Base-by-base conservation (phyloP, 1,284 basidiomycete genomes). In the Moniliophthora roreri region DNA sequence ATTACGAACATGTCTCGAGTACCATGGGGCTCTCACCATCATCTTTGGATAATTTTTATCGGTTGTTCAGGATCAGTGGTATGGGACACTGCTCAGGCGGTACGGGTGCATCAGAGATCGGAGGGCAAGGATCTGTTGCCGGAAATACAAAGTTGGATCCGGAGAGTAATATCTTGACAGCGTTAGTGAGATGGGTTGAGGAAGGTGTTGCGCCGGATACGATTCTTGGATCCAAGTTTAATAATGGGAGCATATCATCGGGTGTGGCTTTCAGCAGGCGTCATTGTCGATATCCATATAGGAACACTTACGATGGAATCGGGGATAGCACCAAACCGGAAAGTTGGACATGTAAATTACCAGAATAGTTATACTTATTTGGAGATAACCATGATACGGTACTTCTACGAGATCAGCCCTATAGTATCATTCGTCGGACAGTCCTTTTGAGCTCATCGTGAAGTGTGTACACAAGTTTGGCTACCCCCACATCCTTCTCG, bases 101-200 rank as follows among this genome's bases (percentile, higher is more conserved):
- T 1, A 47, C 50, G 13, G 60, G 60, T 5, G 59, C 61, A 18
- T 54, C 45, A 38, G 48, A 53, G n/a, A 57, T 57, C 15, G 55
- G 55, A 11, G 49, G 51, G 21, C n/a, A n/a, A n/a, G n/a, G n/a
- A n/a, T n/a, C n/a, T n/a, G 37, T 44, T 6, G 24, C 4, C 8
- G n/a, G n/a, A n/a, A n/a, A n/a, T n/a, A n/a, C n/a, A 38, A 32
- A 20, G 24, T 28, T 54, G 16, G 37, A 41, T 46, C 53, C 53
- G 16, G 53, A 54, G 8, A 39, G 42, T 18, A 59, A 61, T 42
- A 52, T 58, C 10, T 32, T 61, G 38, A 48, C 51, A 18, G 55
- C 58, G 15, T 23, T 61, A 49, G 57, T 60, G 1, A 18, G 28
- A 24, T 61, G 58, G 60, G 60, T 61, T 1, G 58, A 61, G 34